A percentile compares a stretch with the other conserved stretches of the same genome.
Conservation (phyloP, 495 filamentous ascomycete species). For the Penicillium goetzii region DNA sequence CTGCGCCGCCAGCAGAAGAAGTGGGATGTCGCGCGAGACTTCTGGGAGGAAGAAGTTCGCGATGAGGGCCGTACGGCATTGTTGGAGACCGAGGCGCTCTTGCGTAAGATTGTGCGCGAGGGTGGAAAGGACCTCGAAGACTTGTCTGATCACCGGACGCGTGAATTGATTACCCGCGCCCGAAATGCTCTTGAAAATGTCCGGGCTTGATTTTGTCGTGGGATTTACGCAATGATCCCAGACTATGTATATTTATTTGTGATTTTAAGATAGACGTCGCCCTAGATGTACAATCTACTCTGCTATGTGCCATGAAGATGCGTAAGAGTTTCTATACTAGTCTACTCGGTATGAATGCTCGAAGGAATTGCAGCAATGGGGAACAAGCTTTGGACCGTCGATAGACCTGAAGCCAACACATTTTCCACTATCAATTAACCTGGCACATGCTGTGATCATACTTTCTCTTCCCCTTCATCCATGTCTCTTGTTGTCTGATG, state of each 20-base stretch:
- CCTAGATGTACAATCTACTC: slow-evolving; percentile 31
- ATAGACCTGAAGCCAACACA: too few species aligned
- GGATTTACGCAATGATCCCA: background rate
- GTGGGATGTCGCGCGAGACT: slow-evolving; percentile 72
- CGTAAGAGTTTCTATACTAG: too few species aligned
- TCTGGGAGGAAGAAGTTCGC: slow-evolving; percentile 76
- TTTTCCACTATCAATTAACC: too few species aligned
- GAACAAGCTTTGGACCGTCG: background rate
- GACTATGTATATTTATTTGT: slow-evolving; percentile 29
- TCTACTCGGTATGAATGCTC: too few species aligned
- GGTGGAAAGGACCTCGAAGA: slow-evolving; percentile 43
- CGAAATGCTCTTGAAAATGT: slow-evolving; percentile 59
- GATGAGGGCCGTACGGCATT: slow-evolving; percentile 80
- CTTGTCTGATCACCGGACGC: slow-evolving; percentile 49
- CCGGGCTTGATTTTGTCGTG: slow-evolving; percentile 20
- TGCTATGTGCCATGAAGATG: slow-evolving; percentile 16
- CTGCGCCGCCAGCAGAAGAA: slow-evolving; percentile 72
- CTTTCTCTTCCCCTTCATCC: background rate
- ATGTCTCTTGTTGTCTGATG: background rate
- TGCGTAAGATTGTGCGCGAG: slow-evolving; percentile 59
- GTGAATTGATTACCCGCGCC: slow-evolving; percentile 54
- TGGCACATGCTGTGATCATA: too few species aligned
- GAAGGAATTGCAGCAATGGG: background rate
- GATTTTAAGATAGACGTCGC: slow-evolving; percentile 23
- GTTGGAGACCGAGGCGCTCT: slow-evolving; percentile 65